Conservation (phyloP, 805 yeast species). For the Blastobotrys chiropterorum region DNA sequence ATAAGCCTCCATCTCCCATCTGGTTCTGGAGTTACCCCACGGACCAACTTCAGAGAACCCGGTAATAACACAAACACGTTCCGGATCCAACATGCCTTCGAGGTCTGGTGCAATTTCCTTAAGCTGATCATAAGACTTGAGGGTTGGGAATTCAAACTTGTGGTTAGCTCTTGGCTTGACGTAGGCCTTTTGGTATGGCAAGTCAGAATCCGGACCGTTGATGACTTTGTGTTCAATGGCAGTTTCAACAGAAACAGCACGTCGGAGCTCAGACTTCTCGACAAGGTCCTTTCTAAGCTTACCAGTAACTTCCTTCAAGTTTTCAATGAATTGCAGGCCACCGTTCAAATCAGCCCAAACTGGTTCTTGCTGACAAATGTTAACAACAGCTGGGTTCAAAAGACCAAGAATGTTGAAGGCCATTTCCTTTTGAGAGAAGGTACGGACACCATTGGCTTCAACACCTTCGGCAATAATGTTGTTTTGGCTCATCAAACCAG, state of each 20-base stretch:
- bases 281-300: constrained; percentile 65
- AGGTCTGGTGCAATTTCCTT: constrained; percentile 59
- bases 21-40: constrained; percentile 98
- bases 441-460: constrained; percentile 92
- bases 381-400: constrained; percentile 76
- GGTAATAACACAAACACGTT: constrained; percentile 87
- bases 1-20: constrained; percentile 98
- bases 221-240: constrained; percentile 82
- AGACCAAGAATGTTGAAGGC: constrained; percentile 96
- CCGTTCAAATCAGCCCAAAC: constrained; percentile 98
- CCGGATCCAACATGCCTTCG: constrained; percentile 88
- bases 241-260: constrained; percentile 91
- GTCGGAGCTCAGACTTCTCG: constrained; percentile 85
- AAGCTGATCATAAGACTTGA: constrained; percentile 70
- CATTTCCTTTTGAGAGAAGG: constrained; percentile 98
- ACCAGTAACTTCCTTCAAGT: constrained; percentile 82
- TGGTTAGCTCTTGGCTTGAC: constrained; percentile 93
- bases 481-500: constrained; percentile 97
- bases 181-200: constrained; percentile 68
- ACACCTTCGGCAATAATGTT: constrained; percentile 97
- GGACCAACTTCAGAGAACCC: constrained; percentile 99
- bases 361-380: constrained; percentile 87
- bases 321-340: constrained; percentile 90
- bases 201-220: constrained; percentile 82
- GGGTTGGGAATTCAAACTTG: constrained; percentile 86